Evolutionary conservation across 768 basidiomycete genomes (phyloP), one percentile per base, ranked within the genome.

Genomic region (Fomitopsis serialis): DNA sequence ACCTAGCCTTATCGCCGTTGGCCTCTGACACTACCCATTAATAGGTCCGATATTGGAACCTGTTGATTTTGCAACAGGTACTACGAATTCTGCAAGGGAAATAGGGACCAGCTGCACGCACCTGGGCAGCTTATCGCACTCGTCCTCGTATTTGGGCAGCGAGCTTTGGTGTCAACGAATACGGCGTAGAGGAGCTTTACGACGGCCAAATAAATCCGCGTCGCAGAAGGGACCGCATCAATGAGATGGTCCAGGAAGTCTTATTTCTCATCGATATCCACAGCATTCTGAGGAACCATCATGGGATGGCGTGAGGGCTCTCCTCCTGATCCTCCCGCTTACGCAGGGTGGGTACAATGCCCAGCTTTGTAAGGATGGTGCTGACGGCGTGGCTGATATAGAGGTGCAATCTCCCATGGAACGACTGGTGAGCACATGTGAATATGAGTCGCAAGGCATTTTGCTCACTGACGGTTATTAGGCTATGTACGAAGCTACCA

Each of bases 21-120:
- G n/a, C n/a, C n/a, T n/a, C n/a, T n/a, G n/a, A n/a, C n/a, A n/a
- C n/a, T n/a, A n/a, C n/a, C n/a, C n/a, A n/a, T n/a, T n/a, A 40
- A 9, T 66, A 97, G 94, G 92, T 43, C 94, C 94, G 9, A 78
- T 96, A 53, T 75, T 96, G 45, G 92, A 96, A 60, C 79, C 89
- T 4, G 72, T 72, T 36, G 92, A 95, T 95, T 93, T 61, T 73
- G 80, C 23, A 72, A 80, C n/a, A 79, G 92, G 45, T 94, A 82
- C 63, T 67, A 77, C 15, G 81, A 84, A 32, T 88, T 86, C 62
- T 66, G 68, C 52, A 81, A 87, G 54, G 85, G 85, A 0, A 65
- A 65, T 25, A 71, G 76, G 3, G 75, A 79, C 17, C 69, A 78
- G 15, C 78, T 96, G 11, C 78, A 81, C n/a, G 74, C 79, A 45